A percentile compares a stretch with the other conserved stretches of the same genome.
These are phyloP conservation scores for Suhomyces tanzawaensis DNA, from an alignment of 805 yeast species.

Conservation along the genomic window DNA sequence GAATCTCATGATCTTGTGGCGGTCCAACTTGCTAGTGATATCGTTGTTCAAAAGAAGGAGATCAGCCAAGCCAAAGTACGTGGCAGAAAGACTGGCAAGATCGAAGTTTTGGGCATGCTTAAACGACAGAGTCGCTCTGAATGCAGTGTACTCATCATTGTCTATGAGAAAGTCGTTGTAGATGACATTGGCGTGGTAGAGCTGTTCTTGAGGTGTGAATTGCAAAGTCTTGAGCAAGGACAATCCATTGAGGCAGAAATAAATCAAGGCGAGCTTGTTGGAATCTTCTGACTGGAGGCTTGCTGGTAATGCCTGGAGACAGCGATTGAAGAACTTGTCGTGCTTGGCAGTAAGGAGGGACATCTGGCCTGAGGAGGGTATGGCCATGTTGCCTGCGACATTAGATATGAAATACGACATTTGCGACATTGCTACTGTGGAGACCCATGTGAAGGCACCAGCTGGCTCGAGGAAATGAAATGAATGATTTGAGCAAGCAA, in stretches of 20 bases:
- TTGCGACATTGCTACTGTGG: too few relatives aligned
- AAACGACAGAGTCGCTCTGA: slow-evolving; percentile 58
- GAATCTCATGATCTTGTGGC: slow-evolving; percentile 54
- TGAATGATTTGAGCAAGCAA: too few relatives aligned
- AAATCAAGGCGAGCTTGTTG: slow-evolving; percentile 65
- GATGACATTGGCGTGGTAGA: slow-evolving; percentile 40
- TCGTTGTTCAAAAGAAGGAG: slow-evolving; percentile 51
- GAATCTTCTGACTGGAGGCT: slow-evolving; percentile 63
- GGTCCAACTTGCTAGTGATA: slow-evolving; percentile 27
- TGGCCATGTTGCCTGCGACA: too few relatives aligned
- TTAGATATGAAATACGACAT: too few relatives aligned
- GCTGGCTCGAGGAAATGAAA: too few relatives aligned
- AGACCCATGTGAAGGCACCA: too few relatives aligned
- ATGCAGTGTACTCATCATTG: slow-evolving; percentile 41
- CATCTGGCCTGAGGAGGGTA: too few relatives aligned
- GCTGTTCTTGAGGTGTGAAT: slow-evolving; percentile 23
- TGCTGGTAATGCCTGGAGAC: slow-evolving; percentile 54
- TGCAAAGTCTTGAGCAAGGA: slow-evolving; percentile 41
- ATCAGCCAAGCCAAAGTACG: slow-evolving; percentile 68
- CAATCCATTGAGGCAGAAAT: slow-evolving; percentile 66
- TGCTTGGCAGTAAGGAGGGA: slow-evolving; percentile 24
- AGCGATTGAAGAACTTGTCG: slow-evolving; percentile 47
- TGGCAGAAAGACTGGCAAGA: slow-evolving; percentile 66
- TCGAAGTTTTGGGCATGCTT: slow-evolving; percentile 42
- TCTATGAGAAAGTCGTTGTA: slow-evolving; percentile 43